Percentiles rank a stretch among this genome's conserved stretches.
Evolutionary conservation across 208 protist species (phyloP).

Genomic region (Leishmania tropica): DNA sequence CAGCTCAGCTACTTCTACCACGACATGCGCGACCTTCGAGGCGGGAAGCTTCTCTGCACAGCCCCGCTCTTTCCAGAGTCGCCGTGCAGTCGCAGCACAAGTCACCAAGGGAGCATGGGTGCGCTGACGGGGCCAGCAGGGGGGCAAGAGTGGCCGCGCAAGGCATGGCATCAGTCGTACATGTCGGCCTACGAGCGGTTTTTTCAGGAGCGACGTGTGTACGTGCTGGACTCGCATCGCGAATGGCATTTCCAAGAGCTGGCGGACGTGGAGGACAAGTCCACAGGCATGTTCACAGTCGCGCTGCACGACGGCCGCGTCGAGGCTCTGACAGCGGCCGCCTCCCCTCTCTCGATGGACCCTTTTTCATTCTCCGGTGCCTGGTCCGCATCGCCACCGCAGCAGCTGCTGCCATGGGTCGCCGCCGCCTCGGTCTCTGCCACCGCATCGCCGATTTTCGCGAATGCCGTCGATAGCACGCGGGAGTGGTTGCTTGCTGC

Average conservation of each 20-base stretch:
- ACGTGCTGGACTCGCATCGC: conserved; percentile 69
- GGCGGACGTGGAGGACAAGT: conserved; percentile 39
- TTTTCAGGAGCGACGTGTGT: conserved; percentile 59
- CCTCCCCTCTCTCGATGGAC: conserved; percentile 13
- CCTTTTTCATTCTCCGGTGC: conserved; percentile 2
- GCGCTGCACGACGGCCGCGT: conserved; percentile 38
- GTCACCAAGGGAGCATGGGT: conserved; percentile 1
- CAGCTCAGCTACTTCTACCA: conserved; percentile 69
- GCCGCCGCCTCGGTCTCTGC: background rate
- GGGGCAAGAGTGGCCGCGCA: background rate
- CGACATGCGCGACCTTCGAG: conserved; percentile 55
- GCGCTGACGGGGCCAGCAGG: background rate
- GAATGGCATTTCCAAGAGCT: conserved; percentile 76
- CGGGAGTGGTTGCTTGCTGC: conserved; percentile 1
- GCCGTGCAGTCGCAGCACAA: background rate
- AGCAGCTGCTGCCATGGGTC: conserved; percentile 8
- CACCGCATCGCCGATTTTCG: background rate
- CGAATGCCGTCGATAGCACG: background rate
- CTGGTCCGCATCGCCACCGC: background rate
- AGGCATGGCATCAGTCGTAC: background rate
- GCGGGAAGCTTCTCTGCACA: conserved; percentile 55
- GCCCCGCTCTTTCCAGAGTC: conserved; percentile 32
- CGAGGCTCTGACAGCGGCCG: conserved; percentile 4
- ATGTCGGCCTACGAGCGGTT: conserved; percentile 64
- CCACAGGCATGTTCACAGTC: conserved; percentile 56